Base-by-base conservation (phyloP, 306 rosid species). In the Glycine soja region DNA sequence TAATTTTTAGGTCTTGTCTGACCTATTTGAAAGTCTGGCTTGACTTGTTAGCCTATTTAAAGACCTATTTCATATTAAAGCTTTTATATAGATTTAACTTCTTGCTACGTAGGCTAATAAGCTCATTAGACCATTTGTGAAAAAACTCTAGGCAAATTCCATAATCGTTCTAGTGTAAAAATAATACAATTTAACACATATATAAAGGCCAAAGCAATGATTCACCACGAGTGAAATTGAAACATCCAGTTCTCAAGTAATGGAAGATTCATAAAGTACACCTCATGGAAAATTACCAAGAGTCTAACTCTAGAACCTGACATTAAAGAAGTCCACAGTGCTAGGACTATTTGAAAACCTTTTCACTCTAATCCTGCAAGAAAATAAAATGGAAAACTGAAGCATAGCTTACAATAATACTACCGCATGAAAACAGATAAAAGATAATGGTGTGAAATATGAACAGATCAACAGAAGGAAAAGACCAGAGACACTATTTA, bases 361-460 rank as follows among this genome's bases (percentile, higher is more conserved):
- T 24, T 24, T 63, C 62, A 54, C 58, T 32, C 84, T 86, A 86
- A 24, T 80, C 87, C 89, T 86, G 87, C 42, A 69, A 36, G 38
- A 63, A 46, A 7, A 14, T 2, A 58, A 0, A 69, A 80, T 0
- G 38, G 46, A 61, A 34, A 66, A 46, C 6, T 32, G 74, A 51
- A 73, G 42, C 77, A 78, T 30, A n/a, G 7, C 36, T 53, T 51
- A 63, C 30, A 19, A 68, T 74, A 72, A 66, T 30, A 51, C 42
- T 30, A 42, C 36, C 32, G 40, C 9, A 4, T 3, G 6, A 73
- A 53, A 73, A 54, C 36, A 52, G n/a, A 71, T 14, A 32, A 72
- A 72, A 53, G 76, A 53, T 24, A 47, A 12, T 5, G 51, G 36
- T 36, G 75, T 13, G 12, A 14, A 2, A 24, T 11, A 30, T 24